A percentile compares a stretch with the other conserved stretches of the same genome.
phyloP scores from a whole-genome alignment of 2,329 filamentous ascomycete species.

The Apiospora hydei region DNA sequence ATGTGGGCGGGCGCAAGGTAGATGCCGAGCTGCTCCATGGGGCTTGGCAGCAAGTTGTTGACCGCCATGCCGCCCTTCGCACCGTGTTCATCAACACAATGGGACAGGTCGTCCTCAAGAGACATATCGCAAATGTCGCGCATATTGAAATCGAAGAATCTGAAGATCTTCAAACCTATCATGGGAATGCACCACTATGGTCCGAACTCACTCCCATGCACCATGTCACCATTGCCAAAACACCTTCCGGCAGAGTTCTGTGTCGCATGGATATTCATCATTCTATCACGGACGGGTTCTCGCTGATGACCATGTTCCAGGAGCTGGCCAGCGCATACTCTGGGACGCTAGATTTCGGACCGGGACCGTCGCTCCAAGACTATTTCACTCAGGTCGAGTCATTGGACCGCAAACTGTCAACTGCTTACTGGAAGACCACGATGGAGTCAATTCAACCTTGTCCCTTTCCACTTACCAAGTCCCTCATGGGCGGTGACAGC shows the following conservation, averaged over 20 bases:
- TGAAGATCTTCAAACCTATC: neutral
- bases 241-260: neutral
- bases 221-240: constrained; percentile 23
- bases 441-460: neutral
- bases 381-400: constrained; percentile 6
- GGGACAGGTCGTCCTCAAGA: neutral
- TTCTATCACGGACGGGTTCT: constrained; percentile 26
- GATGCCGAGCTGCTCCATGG: constrained; percentile 23
- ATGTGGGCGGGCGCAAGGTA: neutral
- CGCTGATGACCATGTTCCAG: constrained; percentile 27
- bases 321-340: constrained; percentile 25
- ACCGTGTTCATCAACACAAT: constrained; percentile 21
- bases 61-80: constrained; percentile 26
- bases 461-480: neutral
- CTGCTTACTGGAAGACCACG: neutral
- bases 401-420: neutral
- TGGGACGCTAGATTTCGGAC: neutral
- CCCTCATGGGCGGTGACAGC: neutral
- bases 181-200: neutral
- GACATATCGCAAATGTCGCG: neutral
- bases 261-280: constrained; percentile 26
- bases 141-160: neutral
- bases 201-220: constrained; percentile 21
- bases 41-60: constrained; percentile 27
- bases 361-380: constrained; percentile 21